Percentiles rank a stretch among this genome's conserved stretches.
Conservation (phyloP, 2,329 filamentous ascomycete genomes). For the Drechslerella dactyloides region DNA sequence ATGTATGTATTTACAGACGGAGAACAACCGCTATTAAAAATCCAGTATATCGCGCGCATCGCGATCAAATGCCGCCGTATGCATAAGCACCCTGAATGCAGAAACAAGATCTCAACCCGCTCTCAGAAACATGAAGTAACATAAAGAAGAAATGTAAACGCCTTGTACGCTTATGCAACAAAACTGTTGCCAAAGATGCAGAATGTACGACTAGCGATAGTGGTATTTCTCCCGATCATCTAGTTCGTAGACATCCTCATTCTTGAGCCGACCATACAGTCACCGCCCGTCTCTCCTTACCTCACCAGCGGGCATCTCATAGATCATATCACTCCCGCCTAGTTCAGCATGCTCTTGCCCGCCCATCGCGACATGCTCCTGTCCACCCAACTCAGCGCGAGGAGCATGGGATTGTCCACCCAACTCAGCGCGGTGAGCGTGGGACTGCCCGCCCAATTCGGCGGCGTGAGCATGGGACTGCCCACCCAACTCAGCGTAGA, state of each 20-base stretch:
- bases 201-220: conserved; percentile 3
- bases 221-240: conserved; percentile 30
- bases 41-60: not conserved
- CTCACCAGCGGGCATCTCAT: conserved; percentile 26
- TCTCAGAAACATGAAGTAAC: not conserved
- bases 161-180: not conserved
- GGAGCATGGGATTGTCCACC: too few species aligned
- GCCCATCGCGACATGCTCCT: too few species aligned
- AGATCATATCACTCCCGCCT: conserved; percentile 28
- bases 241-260: conserved; percentile 33
- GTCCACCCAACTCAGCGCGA: too few species aligned
- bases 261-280: conserved; percentile 45
- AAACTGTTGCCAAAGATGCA: not conserved
- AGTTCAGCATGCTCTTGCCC: conserved; percentile 17
- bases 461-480: too few species aligned
- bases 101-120: not conserved
- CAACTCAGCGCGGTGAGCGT: too few species aligned
- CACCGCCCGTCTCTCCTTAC: conserved; percentile 22
- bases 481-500: not conserved
- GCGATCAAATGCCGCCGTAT: not conserved
- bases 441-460: too few species aligned
- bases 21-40: not conserved
- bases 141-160: not conserved
- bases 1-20: not conserved
- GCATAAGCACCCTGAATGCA: not conserved